Evolutionary conservation across 805 yeast species (phyloP).

Genomic region (Cyberlindnera nakhonratchasimensis): DNA sequence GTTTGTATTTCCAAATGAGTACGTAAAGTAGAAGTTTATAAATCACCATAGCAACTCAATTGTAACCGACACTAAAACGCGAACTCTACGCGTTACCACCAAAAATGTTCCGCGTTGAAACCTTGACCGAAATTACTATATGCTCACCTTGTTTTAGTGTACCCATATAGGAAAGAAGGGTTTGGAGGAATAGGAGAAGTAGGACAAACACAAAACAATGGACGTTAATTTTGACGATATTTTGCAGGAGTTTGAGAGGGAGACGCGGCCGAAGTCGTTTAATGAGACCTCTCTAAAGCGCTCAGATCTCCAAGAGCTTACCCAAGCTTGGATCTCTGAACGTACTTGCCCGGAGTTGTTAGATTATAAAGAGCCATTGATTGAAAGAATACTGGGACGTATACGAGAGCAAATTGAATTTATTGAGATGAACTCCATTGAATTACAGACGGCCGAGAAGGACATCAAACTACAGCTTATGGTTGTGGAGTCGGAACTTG

Average conservation of each 20-base stretch:
- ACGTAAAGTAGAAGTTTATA: too few relatives aligned
- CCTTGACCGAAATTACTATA: too few relatives aligned
- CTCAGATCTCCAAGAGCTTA: slow-evolving; percentile 43
- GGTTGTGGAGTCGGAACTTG: slow-evolving; percentile 88
- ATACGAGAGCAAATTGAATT: slow-evolving; percentile 69
- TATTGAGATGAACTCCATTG: slow-evolving; percentile 76
- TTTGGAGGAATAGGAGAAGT: too few relatives aligned
- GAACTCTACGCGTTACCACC: too few relatives aligned
- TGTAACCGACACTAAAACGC: too few relatives aligned
- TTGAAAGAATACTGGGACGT: slow-evolving; percentile 55
- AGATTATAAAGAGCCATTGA: slow-evolving; percentile 60
- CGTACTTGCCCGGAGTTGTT: slow-evolving; percentile 84
- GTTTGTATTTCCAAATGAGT: too few relatives aligned
- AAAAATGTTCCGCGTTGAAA: too few relatives aligned
- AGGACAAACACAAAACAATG: too few relatives aligned
- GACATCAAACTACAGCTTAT: slow-evolving; percentile 76
- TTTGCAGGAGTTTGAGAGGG: slow-evolving; percentile 58
- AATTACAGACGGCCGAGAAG: slow-evolving; percentile 57
- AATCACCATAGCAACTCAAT: too few relatives aligned
- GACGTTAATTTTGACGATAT: slow-evolving; percentile 67
- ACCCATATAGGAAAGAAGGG: too few relatives aligned
- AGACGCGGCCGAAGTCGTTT: slow-evolving; percentile 33
- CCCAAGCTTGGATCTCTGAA: slow-evolving; percentile 76
- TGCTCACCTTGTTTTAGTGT: too few relatives aligned
- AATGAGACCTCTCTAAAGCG: slow-evolving; percentile 25